These are phyloP conservation scores for Phytophthora boehmeriae DNA, from an alignment of 352 stramenopile genomes.

Conservation along the genomic window DNA sequence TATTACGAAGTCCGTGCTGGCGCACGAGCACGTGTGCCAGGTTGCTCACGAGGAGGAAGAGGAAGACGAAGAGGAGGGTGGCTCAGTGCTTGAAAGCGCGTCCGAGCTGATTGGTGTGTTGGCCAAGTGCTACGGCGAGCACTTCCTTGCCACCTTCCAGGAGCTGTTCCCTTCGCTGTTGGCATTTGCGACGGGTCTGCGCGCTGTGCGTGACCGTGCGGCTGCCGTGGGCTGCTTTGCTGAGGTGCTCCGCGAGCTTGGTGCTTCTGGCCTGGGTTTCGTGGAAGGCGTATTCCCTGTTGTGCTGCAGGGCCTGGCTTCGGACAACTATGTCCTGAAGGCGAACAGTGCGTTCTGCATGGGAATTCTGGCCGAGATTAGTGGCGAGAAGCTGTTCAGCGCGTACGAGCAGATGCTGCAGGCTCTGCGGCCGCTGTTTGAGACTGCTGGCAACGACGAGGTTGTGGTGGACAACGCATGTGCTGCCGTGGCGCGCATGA, in stretches of 20 bases:
- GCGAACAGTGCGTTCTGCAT: conserved; percentile 96
- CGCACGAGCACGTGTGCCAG: conserved; percentile 91
- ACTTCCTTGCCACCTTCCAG: conserved; percentile 91
- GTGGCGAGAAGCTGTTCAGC: conserved; percentile 68
- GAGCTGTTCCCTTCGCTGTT: conserved; percentile 92
- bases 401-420: conserved; percentile 93
- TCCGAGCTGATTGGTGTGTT: conserved; percentile 95
- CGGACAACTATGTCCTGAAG: conserved; percentile 93
- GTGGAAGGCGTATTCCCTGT: conserved; percentile 91
- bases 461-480: conserved; percentile 93
- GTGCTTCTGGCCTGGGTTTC: conserved; percentile 81
- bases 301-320: conserved; percentile 88
- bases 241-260: conserved; percentile 94
- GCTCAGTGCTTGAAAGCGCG: conserved; percentile 92
- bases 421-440: conserved; percentile 92
- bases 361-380: conserved; percentile 91
- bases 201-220: conserved; percentile 91
- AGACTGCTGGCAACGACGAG: conserved; percentile 85
- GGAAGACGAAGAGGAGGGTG: conserved; percentile 93
- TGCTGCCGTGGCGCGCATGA: conserved; percentile 94
- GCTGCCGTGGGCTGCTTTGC: conserved; percentile 95
- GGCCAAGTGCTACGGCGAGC: conserved; percentile 93
- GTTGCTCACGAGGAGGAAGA: conserved; percentile 89
- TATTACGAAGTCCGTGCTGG: conserved; percentile 87
- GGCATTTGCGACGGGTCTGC: conserved; percentile 91